Base-by-base conservation (phyloP, 2,329 filamentous ascomycete genomes). In the Talaromyces islandicus region DNA sequence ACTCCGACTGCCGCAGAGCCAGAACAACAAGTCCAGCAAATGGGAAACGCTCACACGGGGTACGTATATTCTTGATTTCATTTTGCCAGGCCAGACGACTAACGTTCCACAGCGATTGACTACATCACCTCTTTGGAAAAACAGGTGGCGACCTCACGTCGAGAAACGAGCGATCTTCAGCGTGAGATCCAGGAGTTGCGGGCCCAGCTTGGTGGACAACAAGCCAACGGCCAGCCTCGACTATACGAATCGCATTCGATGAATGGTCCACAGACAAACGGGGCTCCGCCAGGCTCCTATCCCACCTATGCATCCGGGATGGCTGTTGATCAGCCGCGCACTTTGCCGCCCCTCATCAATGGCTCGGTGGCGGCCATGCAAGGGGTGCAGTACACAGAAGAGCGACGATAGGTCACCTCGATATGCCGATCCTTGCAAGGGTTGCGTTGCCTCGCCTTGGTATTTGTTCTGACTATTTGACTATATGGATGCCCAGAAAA, bases 21-120 rank as follows among this genome's bases (percentile, higher is more conserved):
- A 79, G 64, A 79, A 76, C 63, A 80, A 79, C 66, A 81, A 81
- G 64, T 80, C 79, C 7, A 81, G 79, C 67, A 81, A 81, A 69
- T 81, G 79, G 79, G 79, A 81, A 64, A 81, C 78, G 1, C 65
- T 81, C 21, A 79, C 77, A 25, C 69, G 77, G 73, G 77, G 77
- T 79, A 69, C 55, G 67, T 57, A 12, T 11, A 21, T 24, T 10
- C 41, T 4, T n/a, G 21, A 10, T 48, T 29, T 32, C 11, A 27
- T 12, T 29, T 21, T 21, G 2, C 11, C n/a, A 24, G 11, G 3
- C 9, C 24, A 41, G 11, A 43, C 7, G 17, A 50, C 54, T 57
- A 54, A 59, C 19, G 11, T 5, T 11, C 3, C 24, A 21, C 64
- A 75, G 79, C 79, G 19, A 80, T 80, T 57, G 79, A 81, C 54